These are phyloP conservation scores for Ceratobasidium sp. DNA, from an alignment of 1,284 basidiomycete species.

Conservation along the genomic window DNA sequence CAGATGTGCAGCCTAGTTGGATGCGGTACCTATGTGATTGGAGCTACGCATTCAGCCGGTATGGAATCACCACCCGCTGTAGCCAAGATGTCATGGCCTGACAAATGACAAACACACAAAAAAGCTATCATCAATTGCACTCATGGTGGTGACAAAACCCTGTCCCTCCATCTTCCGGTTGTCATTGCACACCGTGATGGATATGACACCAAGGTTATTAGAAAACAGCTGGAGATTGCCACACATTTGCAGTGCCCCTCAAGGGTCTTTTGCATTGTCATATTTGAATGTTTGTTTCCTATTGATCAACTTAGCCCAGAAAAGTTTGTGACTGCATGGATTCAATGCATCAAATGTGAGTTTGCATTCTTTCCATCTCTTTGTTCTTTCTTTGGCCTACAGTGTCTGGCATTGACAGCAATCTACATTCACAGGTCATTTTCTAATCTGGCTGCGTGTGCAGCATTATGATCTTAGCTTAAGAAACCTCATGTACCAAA, in stretches of 20 bases:
- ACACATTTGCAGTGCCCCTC: too few relatives aligned
- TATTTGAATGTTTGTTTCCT: neutral
- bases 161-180: neutral
- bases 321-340: neutral
- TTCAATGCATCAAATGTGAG: constrained; percentile 12
- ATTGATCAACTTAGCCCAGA: neutral
- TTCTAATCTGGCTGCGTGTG: neutral
- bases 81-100: too few relatives aligned
- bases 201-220: neutral
- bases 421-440: neutral
- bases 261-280: neutral
- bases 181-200: neutral
- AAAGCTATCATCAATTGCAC: neutral
- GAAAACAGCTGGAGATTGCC: too few relatives aligned
- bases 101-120: too few relatives aligned
- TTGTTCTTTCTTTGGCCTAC: too few relatives aligned
- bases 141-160: neutral
- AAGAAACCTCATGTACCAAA: neutral
- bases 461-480: neutral
- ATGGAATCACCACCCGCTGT: too few relatives aligned
- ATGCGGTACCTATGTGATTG: too few relatives aligned
- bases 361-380: neutral
- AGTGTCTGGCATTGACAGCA: too few relatives aligned
- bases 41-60: too few relatives aligned
- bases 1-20: too few relatives aligned